A percentile compares a stretch with the other conserved stretches of the same genome.
Evolutionary conservation across 2,329 filamentous ascomycete genomes (phyloP).

Genomic region (Zalaria sp.): DNA sequence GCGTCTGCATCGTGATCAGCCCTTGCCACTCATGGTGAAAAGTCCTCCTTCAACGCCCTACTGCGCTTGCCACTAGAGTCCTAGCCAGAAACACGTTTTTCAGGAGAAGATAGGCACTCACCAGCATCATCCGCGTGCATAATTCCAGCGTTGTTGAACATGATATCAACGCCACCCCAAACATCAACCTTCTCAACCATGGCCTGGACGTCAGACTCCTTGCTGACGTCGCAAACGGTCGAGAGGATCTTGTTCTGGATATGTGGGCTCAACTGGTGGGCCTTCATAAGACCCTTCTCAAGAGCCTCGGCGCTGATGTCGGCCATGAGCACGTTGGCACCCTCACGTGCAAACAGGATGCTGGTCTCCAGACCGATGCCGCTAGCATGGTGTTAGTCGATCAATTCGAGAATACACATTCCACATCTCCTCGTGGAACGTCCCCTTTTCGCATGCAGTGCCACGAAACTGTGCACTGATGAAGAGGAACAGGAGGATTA

Average conservation of each 20-base stretch:
- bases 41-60: background rate
- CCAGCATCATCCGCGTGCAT: constrained; percentile 62
- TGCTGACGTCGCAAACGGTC: constrained; percentile 64
- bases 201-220: constrained; percentile 63
- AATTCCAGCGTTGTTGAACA: constrained; percentile 97
- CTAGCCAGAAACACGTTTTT: no score
- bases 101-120: constrained; percentile 7
- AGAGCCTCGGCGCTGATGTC: constrained; percentile 72
- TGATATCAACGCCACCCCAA: constrained; percentile 80
- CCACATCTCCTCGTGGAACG: no score
- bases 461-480: no score
- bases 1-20: constrained; percentile 31
- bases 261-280: constrained; percentile 49
- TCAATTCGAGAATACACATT: background rate
- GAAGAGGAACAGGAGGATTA: no score
- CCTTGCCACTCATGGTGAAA: background rate
- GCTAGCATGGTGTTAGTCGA: constrained; percentile 29
- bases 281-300: constrained; percentile 60
- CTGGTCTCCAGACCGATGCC: constrained; percentile 87
- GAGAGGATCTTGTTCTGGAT: constrained; percentile 49
- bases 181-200: constrained; percentile 61
- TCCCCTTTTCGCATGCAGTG: no score
- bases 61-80: no score
- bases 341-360: constrained; percentile 81
- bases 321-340: constrained; percentile 70